Base-by-base conservation (phyloP, 2,329 filamentous ascomycete species). In the Trichoderma asperellum region DNA sequence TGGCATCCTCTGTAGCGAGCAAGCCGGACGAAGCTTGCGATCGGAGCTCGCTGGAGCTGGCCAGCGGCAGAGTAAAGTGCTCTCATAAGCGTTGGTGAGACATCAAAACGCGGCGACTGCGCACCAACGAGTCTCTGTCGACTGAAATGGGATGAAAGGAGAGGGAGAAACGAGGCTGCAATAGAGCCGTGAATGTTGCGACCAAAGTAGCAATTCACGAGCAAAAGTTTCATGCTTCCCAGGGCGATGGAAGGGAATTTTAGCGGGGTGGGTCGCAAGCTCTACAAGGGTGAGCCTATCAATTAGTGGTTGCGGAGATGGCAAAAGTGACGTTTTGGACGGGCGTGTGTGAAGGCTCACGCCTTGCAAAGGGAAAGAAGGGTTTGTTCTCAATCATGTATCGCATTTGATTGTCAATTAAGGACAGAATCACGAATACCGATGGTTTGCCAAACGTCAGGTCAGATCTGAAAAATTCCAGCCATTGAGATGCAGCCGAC, bases 11-110 rank as follows among this genome's bases (percentile, higher is more conserved):
- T 81, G 73, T 83, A 82, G 74, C 78, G 86, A 77, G 81, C 86
- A 71, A 87, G 80, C 71, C 83, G 84, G 73, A 85, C 79, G 77
- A 87, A 85, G 79, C 80, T 81, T 72, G 83, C 79, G 56, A 80
- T 80, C 66, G 82, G 76, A 72, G 79, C 79, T 76, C 79, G 80
- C 76, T 78, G 77, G 73, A 83, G 72, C 70, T 76, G 80, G 71
- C 81, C 77, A 76, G 75, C 74, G 67, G 73, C 72, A 68, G 75
- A 72, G 70, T 72, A 68, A 57, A 81, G 76, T 73, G 78, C 77
- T 71, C 71, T 75, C 73, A 79, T 73, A 71, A 68, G 70, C 71
- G 68, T 66, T 55, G 62, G 67, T 64, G 62, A 71, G 67, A 71
- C 78, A 79, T 80, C 61, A 73, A 73, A 71, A 57, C 53, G 43